A percentile compares a stretch with the other conserved stretches of the same genome.
These are phyloP conservation scores for Pythium diclinum DNA, from an alignment of 352 stramenopile genomes.

Conservation along the genomic window DNA sequence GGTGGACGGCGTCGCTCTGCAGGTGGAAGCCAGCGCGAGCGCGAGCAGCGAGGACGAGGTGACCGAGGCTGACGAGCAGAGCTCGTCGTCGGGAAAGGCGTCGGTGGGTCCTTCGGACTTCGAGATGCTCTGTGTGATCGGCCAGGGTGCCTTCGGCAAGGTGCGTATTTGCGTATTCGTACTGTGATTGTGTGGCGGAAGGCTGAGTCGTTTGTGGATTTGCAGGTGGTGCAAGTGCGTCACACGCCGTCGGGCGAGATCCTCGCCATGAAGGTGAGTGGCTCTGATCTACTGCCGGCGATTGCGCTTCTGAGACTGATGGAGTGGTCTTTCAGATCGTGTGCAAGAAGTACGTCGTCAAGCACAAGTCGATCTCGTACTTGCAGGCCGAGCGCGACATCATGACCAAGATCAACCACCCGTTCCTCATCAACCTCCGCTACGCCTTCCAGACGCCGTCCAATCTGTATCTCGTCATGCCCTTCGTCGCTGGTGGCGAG, in stretches of 20 bases:
- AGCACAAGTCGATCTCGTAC: conserved; percentile 80
- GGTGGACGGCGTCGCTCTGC: conserved; percentile 12
- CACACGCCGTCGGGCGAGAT: conserved; percentile 72
- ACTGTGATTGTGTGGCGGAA: neutral
- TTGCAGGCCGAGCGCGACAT: conserved; percentile 80
- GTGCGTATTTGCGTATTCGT: conserved; percentile 25
- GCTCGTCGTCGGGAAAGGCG: conserved; percentile 11
- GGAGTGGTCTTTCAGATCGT: conserved; percentile 45
- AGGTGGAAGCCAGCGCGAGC: conserved; percentile 7
- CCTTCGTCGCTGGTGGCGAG: conserved; percentile 42
- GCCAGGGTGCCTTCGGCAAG: conserved; percentile 77
- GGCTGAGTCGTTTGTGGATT: neutral
- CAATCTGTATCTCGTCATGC: conserved; percentile 84
- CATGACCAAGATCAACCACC: conserved; percentile 86
- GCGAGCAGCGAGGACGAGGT: conserved; percentile 9
- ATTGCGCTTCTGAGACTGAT: neutral
- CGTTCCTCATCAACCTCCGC: conserved; percentile 74
- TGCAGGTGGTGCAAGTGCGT: conserved; percentile 79
- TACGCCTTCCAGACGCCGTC: conserved; percentile 83
- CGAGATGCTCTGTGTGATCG: conserved; percentile 96
- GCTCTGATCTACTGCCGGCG: no score
- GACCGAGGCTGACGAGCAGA: conserved; percentile 7
- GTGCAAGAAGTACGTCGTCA: conserved; percentile 83
- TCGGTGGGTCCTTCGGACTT: conserved; percentile 92
- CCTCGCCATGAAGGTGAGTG: conserved; percentile 74